These are phyloP conservation scores for Colletotrichum graminicola DNA, from an alignment of 2,329 filamentous ascomycete genomes.

Conservation along the genomic window DNA sequence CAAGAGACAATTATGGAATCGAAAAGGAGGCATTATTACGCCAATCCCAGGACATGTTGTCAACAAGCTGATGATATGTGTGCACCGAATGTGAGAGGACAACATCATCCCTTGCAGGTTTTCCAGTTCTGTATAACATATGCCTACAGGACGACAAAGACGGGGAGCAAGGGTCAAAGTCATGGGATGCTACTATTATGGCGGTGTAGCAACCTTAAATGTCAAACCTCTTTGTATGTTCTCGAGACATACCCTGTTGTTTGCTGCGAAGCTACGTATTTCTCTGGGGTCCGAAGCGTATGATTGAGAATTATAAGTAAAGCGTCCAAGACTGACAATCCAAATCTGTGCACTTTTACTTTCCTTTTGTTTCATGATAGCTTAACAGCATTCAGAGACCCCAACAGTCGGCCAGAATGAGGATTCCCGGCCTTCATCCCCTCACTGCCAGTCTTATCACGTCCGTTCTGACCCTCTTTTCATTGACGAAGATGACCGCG, in stretches of 20 bases:
- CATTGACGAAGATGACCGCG: accelerated
- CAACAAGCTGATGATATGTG: not conserved
- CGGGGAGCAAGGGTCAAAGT: too few relatives aligned
- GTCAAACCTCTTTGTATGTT: not conserved
- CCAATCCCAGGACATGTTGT: not conserved
- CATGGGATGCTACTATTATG: too few relatives aligned
- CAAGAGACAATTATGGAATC: not conserved
- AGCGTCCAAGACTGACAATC: too few relatives aligned
- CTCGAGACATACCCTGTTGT: not conserved
- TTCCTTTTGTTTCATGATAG: not conserved
- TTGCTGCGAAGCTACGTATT: not conserved
- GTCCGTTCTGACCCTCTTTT: too few relatives aligned
- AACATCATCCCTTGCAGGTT: not conserved
- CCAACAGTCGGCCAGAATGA: not conserved
- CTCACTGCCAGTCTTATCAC: not conserved
- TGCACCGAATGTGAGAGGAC: too few relatives aligned
- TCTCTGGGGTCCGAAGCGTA: not conserved
- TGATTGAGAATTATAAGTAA: not conserved
- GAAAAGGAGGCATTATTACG: not conserved
- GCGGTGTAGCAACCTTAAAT: too few relatives aligned
- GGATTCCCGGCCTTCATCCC: not conserved
- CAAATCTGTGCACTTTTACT: too few relatives aligned
- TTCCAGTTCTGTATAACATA: not conserved
- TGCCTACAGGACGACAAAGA: not conserved
- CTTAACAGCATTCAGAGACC: too few relatives aligned